Evolutionary conservation across 768 basidiomycete genomes (phyloP).

Genomic region (Trametes villosa): DNA sequence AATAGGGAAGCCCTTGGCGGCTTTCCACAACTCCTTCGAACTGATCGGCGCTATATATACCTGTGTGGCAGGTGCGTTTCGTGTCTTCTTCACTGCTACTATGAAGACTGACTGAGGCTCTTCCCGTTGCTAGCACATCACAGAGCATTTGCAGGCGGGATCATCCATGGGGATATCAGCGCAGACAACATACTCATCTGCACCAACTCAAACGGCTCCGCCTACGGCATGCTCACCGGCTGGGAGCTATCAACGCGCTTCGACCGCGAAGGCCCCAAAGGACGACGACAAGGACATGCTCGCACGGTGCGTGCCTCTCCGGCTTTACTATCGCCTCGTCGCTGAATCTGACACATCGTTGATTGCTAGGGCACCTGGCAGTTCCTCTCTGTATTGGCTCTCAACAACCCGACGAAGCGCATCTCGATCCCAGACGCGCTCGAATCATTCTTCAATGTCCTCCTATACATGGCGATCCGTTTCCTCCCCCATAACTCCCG

Average conservation of each 20-base stretch:
- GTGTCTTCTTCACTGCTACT: not conserved
- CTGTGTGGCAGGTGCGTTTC: not conserved
- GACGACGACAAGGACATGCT: no score
- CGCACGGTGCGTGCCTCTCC: no score
- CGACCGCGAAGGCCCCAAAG: not conserved
- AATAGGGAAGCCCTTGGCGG: not conserved
- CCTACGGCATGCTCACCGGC: not conserved
- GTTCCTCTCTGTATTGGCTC: not conserved
- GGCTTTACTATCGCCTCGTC: no score
- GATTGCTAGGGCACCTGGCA: not conserved
- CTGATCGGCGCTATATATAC: not conserved
- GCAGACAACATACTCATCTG: not conserved
- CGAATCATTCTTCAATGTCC: not conserved
- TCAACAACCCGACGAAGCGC: not conserved
- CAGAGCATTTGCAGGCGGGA: not conserved
- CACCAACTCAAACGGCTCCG: not conserved
- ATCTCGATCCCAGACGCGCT: not conserved
- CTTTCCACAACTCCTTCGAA: not conserved
- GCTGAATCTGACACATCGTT: not conserved
- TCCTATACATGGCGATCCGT: not conserved
- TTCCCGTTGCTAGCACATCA: not conserved
- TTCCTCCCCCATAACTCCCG: not conserved
- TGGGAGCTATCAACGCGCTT: not conserved
- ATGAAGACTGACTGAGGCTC: no score
- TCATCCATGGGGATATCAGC: not conserved